phyloP scores from a whole-genome alignment of 768 basidiomycete species.

The Lyophyllum decastes region DNA sequence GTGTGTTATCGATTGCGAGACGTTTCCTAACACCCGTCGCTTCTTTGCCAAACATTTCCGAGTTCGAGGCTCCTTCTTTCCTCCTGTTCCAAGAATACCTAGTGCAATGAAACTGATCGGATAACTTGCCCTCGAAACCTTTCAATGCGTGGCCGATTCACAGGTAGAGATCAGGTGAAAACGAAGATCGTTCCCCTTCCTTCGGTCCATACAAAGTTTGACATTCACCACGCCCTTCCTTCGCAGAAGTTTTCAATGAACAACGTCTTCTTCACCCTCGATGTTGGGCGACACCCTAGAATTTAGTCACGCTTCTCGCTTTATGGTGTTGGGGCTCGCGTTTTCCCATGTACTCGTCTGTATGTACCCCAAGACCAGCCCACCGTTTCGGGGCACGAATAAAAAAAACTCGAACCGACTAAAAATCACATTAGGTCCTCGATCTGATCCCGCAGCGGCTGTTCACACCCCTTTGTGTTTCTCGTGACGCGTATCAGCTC shows the following conservation, averaged over 20 bases:
- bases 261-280: not conserved
- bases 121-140: not conserved
- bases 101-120: not conserved
- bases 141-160: not conserved
- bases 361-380: not conserved
- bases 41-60: conserved; percentile 1
- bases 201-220: not conserved
- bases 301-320: not conserved
- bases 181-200: not conserved
- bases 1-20: conserved; percentile 3
- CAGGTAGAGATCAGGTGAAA: not conserved
- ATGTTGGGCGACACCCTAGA: not conserved
- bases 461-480: not conserved
- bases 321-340: not conserved
- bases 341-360: not conserved
- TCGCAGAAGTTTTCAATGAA: not conserved
- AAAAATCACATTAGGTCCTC: not conserved
- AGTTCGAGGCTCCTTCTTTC: not conserved
- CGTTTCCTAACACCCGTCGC: not conserved
- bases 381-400: not conserved
- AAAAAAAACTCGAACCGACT: not conserved
- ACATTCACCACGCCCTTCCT: not conserved
- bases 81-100: not conserved
- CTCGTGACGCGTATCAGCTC: not conserved
- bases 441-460: not conserved